Conservation (phyloP, 495 filamentous ascomycete genomes). For the Usnea hakonensis region DNA sequence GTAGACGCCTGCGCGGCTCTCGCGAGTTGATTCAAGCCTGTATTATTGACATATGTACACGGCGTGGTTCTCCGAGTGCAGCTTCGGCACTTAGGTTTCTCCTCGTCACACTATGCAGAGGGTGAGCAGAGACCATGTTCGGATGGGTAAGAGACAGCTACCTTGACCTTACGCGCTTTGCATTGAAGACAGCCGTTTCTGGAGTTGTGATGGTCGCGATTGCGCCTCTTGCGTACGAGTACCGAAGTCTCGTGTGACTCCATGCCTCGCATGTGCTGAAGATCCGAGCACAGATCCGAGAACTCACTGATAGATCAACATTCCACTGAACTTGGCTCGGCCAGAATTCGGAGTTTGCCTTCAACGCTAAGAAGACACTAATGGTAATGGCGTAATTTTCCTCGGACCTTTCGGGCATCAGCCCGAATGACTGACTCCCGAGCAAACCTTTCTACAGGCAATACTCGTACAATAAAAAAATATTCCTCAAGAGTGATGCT, state of each 20-base stretch:
- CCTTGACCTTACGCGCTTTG: slow-evolving; percentile 51
- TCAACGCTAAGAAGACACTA: no score
- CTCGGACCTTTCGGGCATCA: no score
- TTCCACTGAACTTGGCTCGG: no score
- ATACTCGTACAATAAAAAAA: no score
- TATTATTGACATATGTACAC: slow-evolving; percentile 36
- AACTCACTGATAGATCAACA: no score
- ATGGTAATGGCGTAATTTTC: no score
- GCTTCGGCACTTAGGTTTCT: slow-evolving; percentile 39
- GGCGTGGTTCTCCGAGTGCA: slow-evolving; percentile 35
- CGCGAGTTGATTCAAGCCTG: slow-evolving; percentile 15
- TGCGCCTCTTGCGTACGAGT: slow-evolving; percentile 9
- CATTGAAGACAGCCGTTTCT: slow-evolving; percentile 51
- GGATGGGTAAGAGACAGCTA: slow-evolving; percentile 18
- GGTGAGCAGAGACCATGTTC: neutral
- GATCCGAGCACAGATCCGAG: slow-evolving; percentile 6
- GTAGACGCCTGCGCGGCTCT: slow-evolving; percentile 20
- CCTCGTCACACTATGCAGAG: slow-evolving; percentile 37
- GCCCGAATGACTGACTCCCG: no score
- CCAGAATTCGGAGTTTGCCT: no score
- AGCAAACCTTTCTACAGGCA: no score
- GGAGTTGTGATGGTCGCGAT: slow-evolving; percentile 44
- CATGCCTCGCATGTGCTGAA: slow-evolving; percentile 1
- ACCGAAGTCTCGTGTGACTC: slow-evolving; percentile 1
- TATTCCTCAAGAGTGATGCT: no score